Evolutionary conservation across 192 early-diverging fungal genomes (phyloP).

Genomic region (Backusella liffmaniae): DNA sequence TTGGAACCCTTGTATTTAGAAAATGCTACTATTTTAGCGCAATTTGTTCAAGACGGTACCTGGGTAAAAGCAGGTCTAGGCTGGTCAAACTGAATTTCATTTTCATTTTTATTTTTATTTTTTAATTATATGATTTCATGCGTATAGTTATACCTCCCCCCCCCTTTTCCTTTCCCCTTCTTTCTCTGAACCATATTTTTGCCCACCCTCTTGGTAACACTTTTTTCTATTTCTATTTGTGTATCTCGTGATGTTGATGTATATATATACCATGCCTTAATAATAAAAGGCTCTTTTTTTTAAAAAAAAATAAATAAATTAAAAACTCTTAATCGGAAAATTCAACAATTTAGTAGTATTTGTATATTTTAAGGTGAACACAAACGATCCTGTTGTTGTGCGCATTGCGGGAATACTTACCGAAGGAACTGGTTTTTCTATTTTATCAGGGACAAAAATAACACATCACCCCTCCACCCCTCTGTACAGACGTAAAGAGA

Average conservation of each 20-base stretch:
- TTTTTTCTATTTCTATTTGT: neutral
- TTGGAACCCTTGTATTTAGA: conserved; percentile 5
- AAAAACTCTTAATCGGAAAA: neutral
- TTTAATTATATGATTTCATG: neutral
- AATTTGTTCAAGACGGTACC: conserved; percentile 13
- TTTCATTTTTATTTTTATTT: neutral
- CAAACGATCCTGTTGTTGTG: neutral
- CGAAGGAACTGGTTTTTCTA: neutral
- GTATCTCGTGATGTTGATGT: neutral
- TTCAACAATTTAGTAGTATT: neutral
- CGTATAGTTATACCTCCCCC: neutral
- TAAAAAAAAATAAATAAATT: neutral
- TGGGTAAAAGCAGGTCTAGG: conserved; percentile 9
- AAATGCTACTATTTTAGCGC: conserved; percentile 6
- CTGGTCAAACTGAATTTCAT: conserved; percentile 1
- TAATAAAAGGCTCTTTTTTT: neutral
- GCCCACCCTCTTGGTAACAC: neutral
- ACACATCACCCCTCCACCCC: neutral
- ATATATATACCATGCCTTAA: neutral
- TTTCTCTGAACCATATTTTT: neutral
- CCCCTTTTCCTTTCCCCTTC: neutral
- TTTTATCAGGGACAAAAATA: neutral
- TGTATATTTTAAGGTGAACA: neutral
- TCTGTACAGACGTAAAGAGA: neutral
- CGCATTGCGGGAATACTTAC: neutral